Conservation (phyloP, 2,329 filamentous ascomycete genomes). For the Chaetomium strumarium region DNA sequence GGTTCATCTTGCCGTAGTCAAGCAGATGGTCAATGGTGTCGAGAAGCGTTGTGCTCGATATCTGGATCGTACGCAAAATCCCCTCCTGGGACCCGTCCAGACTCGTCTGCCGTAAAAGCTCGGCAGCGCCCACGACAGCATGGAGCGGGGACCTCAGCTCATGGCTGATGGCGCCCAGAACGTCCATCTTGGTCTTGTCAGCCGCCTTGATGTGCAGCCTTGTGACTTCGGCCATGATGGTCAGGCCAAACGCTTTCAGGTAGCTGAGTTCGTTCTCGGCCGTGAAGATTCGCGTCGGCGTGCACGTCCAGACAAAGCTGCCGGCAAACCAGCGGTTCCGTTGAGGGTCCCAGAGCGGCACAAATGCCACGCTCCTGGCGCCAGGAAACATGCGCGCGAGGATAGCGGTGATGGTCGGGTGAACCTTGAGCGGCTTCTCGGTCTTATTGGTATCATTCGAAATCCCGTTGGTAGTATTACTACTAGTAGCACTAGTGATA, state of each 20-base stretch:
- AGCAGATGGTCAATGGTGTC: constrained; percentile 46
- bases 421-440: background rate
- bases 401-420: background rate
- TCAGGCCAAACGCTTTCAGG: constrained; percentile 46
- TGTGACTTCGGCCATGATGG: constrained; percentile 51
- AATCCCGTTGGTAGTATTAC: no score
- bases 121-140: constrained; percentile 50
- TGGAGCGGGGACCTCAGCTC: constrained; percentile 57
- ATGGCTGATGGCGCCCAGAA: constrained; percentile 55
- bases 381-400: constrained; percentile 31
- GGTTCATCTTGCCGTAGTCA: constrained; percentile 14
- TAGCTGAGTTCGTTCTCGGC: constrained; percentile 45
- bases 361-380: constrained; percentile 41
- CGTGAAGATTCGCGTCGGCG: constrained; percentile 39
- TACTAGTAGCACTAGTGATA: no score
- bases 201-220: constrained; percentile 35
- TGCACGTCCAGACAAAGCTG: constrained; percentile 44
- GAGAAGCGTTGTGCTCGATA: constrained; percentile 45
- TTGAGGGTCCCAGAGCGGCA: constrained; percentile 39
- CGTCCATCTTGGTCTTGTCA: constrained; percentile 49
- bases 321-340: constrained; percentile 44
- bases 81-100: constrained; percentile 42
- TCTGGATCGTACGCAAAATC: constrained; percentile 44
- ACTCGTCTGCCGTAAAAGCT: constrained; percentile 47
- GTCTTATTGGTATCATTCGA: background rate